Evolutionary conservation across 1,284 basidiomycete species (phyloP), one percentile per base, ranked within the genome.

Genomic region (Anthracocystis walkeri): DNA sequence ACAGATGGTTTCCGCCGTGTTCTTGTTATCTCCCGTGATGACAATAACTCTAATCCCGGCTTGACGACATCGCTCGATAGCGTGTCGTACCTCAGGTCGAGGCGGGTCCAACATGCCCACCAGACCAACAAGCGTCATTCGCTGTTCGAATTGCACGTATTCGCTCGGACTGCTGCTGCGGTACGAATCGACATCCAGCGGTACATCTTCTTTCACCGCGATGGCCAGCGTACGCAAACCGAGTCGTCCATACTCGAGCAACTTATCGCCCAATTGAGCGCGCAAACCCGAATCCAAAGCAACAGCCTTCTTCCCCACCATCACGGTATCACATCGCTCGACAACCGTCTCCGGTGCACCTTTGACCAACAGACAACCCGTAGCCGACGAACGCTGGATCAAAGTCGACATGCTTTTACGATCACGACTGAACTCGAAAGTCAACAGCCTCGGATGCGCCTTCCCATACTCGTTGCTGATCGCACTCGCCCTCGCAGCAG

Each of bases 371-470:
- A 86, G 65, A n/a, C 81, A 88, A 40, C 90, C 90, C 5, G 86
- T 86, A 11, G 88, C 89, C 69, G 90, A 88, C 10, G 65, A 58
- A 68, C 87, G 89, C 41, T 77, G 62, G 53, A 93, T 91, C 52
- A 98, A 90, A 41, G 97, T 94, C 25, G 95, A 97, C 96, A 98
- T 99, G 89, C 95, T 95, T 87, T 98, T 99, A 85, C 96, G 92
- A 86, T 99, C 97, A 38, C 96, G 92, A 29, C 94, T 93, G 87
- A 99, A 99, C 86, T 98, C 96, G 83, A 99, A 95, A 2, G 95
- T 98, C 74, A 96, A 87, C 12, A 97, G 88, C 67, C 95, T 91
- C 20, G 91, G 88, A 81, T 94, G 91, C 52, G 88, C 87, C 77
- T 94, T 92, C 82, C 93, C 91, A 86, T 91, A 89, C 55, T 92